These are phyloP conservation scores for Botrytis cinerea DNA, from an alignment of 2,329 filamentous ascomycete genomes.

Conservation along the genomic window DNA sequence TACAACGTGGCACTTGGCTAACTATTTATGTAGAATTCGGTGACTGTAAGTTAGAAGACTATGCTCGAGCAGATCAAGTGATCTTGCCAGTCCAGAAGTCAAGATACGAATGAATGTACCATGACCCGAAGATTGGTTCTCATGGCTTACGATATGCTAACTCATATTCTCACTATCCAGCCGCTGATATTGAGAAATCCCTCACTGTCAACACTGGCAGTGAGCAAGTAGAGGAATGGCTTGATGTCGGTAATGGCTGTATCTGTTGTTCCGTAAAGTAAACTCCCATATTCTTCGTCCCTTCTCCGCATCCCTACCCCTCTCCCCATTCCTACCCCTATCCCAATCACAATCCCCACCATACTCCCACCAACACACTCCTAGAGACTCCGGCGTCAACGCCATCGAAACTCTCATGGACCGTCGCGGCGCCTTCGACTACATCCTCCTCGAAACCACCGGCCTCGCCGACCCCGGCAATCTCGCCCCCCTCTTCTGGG, in stretches of 20 bases:
- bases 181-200: constrained; percentile 93
- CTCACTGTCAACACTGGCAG: constrained; percentile 85
- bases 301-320: not conserved
- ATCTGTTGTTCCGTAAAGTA: constrained; percentile 98
- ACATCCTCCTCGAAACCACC: constrained; percentile 95
- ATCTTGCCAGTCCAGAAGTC: not conserved
- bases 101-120: not conserved
- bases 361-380: constrained; percentile 23
- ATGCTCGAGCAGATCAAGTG: constrained; percentile 1
- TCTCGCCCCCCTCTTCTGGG: constrained; percentile 94
- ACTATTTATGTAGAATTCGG: constrained; percentile 64
- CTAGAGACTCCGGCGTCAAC: constrained; percentile 84
- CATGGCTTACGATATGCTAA: not conserved
- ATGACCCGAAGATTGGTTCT: not conserved
- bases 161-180: constrained; percentile 41
- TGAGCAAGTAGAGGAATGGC: constrained; percentile 87
- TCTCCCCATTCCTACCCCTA: not conserved
- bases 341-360: not conserved
- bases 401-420: constrained; percentile 97
- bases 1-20: constrained; percentile 23
- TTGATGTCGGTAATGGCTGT: constrained; percentile 94
- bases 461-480: constrained; percentile 95
- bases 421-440: constrained; percentile 90
- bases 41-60: constrained; percentile 60
- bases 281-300: constrained; percentile 22